These are phyloP conservation scores for Linum tenue DNA, from an alignment of 345 rosid species.

Conservation along the genomic window DNA sequence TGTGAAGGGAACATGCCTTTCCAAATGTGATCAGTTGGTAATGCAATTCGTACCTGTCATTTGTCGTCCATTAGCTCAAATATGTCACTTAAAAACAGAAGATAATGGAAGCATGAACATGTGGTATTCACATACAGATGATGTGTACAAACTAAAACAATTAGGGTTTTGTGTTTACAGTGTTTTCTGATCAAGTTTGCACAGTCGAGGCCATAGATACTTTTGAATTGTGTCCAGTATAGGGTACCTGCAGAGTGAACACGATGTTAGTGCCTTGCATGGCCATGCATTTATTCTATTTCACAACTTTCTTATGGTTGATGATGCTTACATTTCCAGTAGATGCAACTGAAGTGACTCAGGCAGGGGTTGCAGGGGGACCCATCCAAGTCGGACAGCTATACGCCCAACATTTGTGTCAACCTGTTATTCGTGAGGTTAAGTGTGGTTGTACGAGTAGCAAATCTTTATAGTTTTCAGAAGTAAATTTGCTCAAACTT, in stretches of 20 bases:
- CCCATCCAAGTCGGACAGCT: conserved; percentile 97
- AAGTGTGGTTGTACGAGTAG: conserved; percentile 12
- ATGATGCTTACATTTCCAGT: conserved; percentile 64
- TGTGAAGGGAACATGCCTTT: conserved; percentile 44
- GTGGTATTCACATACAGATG: too few relatives aligned
- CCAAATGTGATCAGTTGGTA: conserved; percentile 96
- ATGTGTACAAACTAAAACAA: not conserved
- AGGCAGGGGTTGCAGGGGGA: conserved; percentile 86
- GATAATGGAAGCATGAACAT: too few relatives aligned
- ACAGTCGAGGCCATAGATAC: conserved; percentile 92
- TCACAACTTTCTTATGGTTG: conserved; percentile 3
- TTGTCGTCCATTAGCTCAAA: not conserved
- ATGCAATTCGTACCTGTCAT: conserved; percentile 78
- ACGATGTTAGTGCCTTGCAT: conserved; percentile 6
- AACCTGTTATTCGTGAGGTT: conserved; percentile 40
- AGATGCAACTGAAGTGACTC: conserved; percentile 89
- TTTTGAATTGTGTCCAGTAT: conserved; percentile 81
- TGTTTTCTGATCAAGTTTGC: conserved; percentile 82
- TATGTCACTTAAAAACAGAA: too few relatives aligned
- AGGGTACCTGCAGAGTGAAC: conserved; percentile 54
- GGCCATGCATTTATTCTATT: not conserved
- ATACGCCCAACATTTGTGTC: conserved; percentile 96
- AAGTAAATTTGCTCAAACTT: conserved; percentile 18
- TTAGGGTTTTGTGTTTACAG: conserved; percentile 41
- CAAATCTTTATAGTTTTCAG: not conserved